Conservation (phyloP, 2,329 filamentous ascomycete genomes). For the Phaeosphaeriaceae sp. region DNA sequence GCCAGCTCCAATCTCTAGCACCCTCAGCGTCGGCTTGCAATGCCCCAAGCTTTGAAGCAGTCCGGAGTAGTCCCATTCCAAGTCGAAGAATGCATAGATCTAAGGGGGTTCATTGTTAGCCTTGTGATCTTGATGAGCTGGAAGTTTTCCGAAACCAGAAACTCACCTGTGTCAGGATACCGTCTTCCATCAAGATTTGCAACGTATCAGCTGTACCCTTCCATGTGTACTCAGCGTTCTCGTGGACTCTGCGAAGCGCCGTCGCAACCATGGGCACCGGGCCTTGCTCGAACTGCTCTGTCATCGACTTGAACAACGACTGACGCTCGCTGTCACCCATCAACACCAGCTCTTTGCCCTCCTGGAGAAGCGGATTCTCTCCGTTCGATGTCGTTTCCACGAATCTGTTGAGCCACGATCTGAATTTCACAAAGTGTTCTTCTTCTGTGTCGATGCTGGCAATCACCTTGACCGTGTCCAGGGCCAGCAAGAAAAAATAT, state of each 20-base stretch:
- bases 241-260: not conserved
- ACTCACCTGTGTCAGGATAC: not conserved
- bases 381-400: not conserved
- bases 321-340: not conserved
- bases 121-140: no score
- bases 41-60: not conserved
- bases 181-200: not conserved
- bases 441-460: not conserved
- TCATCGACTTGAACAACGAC: not conserved
- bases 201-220: not conserved
- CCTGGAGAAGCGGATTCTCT: not conserved
- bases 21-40: not conserved
- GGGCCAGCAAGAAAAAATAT: not conserved
- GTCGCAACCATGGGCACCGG: no score
- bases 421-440: not conserved
- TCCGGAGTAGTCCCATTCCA: not conserved
- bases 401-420: not conserved
- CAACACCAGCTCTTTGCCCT: not conserved
- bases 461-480: not conserved
- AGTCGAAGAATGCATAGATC: slow-evolving; percentile 1
- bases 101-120: no score
- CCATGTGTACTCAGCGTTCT: not conserved
- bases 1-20: slow-evolving; percentile 22
- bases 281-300: no score
- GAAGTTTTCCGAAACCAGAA: no score